These are phyloP conservation scores for Pichia paraexigua DNA, from an alignment of 805 yeast species.

Conservation along the genomic window DNA sequence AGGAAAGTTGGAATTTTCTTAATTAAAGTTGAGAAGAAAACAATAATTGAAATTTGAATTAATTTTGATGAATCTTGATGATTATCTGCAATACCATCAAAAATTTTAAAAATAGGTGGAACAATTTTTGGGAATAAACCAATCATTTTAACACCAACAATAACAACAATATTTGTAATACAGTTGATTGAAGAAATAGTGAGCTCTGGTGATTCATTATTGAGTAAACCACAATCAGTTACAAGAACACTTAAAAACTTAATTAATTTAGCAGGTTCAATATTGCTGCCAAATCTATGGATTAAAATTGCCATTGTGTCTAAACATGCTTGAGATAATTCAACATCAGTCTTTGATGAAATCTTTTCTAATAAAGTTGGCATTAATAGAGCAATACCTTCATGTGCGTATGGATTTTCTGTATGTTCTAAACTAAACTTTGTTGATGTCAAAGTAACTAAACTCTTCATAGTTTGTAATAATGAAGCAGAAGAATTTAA, in stretches of 20 bases:
- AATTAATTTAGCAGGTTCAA: slow-evolving; percentile 40
- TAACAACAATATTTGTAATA: slow-evolving; percentile 59
- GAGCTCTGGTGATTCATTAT: slow-evolving; percentile 43
- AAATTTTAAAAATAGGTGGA: slow-evolving; percentile 60
- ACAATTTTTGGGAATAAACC: slow-evolving; percentile 80
- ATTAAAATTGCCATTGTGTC: slow-evolving; percentile 60
- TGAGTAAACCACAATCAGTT: slow-evolving; percentile 45
- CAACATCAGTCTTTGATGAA: slow-evolving; percentile 31
- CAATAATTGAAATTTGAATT: slow-evolving; percentile 62
- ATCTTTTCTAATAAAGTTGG: slow-evolving; percentile 40
- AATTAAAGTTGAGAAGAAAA: slow-evolving; percentile 65
- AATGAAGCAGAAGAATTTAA: slow-evolving; percentile 31
- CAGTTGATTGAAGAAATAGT: slow-evolving; percentile 67
- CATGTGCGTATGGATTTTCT: slow-evolving; percentile 39
- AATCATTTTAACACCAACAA: slow-evolving; percentile 78
- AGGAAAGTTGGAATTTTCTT: slow-evolving; percentile 84
- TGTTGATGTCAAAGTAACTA: slow-evolving; percentile 52
- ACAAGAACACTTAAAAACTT: slow-evolving; percentile 43
- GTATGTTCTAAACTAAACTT: slow-evolving; percentile 65
- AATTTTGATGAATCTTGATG: slow-evolving; percentile 28
- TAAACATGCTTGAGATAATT: slow-evolving; percentile 59
- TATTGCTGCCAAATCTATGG: slow-evolving; percentile 48
- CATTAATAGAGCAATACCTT: slow-evolving; percentile 45
- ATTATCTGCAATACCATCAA: slow-evolving; percentile 32
- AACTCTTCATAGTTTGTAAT: slow-evolving; percentile 48